Evolutionary conservation across 345 rosid genomes (phyloP).

Genomic region (Salix suchowensis): DNA sequence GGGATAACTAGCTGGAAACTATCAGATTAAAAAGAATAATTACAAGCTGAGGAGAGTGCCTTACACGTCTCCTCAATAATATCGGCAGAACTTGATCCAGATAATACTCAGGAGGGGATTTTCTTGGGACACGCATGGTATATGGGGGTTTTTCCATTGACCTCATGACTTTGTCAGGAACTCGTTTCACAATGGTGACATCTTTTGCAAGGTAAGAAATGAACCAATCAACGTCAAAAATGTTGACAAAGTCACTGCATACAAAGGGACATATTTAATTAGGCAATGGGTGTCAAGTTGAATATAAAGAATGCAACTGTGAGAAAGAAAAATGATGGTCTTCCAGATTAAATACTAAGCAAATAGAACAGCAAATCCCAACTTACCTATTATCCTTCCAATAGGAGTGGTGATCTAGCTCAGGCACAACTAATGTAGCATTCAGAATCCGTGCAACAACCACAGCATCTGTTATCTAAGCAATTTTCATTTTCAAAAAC

Average conservation of each 20-base stretch:
- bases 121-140: slow-evolving; percentile 95
- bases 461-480: slow-evolving; percentile 95
- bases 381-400: slow-evolving; percentile 95
- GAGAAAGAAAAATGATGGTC: neutral
- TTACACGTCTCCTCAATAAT: slow-evolving; percentile 76
- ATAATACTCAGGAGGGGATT: slow-evolving; percentile 89
- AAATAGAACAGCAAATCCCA: slow-evolving; percentile 1
- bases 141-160: slow-evolving; percentile 97
- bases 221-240: slow-evolving; percentile 92
- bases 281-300: neutral
- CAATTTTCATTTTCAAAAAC: slow-evolving; percentile 12
- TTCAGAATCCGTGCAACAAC: slow-evolving; percentile 92
- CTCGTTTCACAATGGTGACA: slow-evolving; percentile 86
- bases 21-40: neutral
- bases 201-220: slow-evolving; percentile 82
- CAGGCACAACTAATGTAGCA: slow-evolving; percentile 90
- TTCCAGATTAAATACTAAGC: neutral
- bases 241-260: slow-evolving; percentile 85
- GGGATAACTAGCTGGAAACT: neutral
- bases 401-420: slow-evolving; percentile 90
- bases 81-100: slow-evolving; percentile 91
- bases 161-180: slow-evolving; percentile 87
- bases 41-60: slow-evolving; percentile 17
- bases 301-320: neutral
- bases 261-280: slow-evolving; percentile 5